Percentiles rank a stretch among this genome's conserved stretches.
Evolutionary conservation across 2,329 filamentous ascomycete genomes (phyloP).

Genomic region (Alternaria triticina): DNA sequence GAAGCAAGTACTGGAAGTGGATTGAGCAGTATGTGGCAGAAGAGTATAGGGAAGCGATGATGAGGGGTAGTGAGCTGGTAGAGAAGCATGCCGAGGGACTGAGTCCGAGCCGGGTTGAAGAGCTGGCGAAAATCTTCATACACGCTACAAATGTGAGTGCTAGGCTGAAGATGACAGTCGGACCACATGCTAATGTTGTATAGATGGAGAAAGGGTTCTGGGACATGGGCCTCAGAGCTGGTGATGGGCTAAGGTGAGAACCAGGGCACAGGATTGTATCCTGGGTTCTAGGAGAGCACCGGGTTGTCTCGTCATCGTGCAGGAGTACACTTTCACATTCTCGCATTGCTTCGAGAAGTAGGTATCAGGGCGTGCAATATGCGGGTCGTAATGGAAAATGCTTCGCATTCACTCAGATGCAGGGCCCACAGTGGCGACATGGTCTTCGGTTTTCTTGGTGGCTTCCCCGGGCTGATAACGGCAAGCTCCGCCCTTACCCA

Average conservation of each 20-base stretch:
- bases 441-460: slow-evolving; percentile 3
- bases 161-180: not conserved
- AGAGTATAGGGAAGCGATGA: slow-evolving; percentile 77
- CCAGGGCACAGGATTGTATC: not conserved
- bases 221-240: slow-evolving; percentile 65
- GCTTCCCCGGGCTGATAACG: slow-evolving; percentile 14
- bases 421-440: slow-evolving; percentile 6
- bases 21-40: slow-evolving; percentile 86
- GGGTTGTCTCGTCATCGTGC: not conserved
- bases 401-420: not conserved
- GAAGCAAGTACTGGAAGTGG: slow-evolving; percentile 86
- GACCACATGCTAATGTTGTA: slow-evolving; percentile 15
- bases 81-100: slow-evolving; percentile 77
- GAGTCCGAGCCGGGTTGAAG: slow-evolving; percentile 77
- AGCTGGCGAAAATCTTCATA: slow-evolving; percentile 83
- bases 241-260: not conserved
- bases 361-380: not conserved
- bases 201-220: slow-evolving; percentile 78
- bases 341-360: not conserved
- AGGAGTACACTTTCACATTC: not conserved
- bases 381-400: not conserved
- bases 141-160: slow-evolving; percentile 78
- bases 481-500: slow-evolving; percentile 6
- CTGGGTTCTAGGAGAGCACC: not conserved
- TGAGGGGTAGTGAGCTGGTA: slow-evolving; percentile 72